Evolutionary conservation across 371 early-diverging fungal species (phyloP), one percentile per base, ranked within the genome.

Genomic region (Parasitella parasitica): DNA sequence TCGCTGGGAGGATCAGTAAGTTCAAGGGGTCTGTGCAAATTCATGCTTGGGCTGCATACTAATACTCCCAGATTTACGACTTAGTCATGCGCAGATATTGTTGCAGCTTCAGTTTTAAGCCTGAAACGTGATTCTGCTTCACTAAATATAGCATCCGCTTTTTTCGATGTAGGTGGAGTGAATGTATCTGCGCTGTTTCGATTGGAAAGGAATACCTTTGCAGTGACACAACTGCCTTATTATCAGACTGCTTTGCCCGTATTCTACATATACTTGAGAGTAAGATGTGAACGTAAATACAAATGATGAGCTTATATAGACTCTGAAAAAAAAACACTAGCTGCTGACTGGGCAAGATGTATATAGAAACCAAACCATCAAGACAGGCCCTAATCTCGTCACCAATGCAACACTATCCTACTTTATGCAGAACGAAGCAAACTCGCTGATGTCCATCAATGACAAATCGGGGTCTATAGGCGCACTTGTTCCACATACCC

Each of bases 191-290:
- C 28, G 9, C 34, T 75, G 16, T 71, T 82, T 61, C 63, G 70
- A 16, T 43, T 53, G 5, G 72, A 76, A 26, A 56, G 55, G 6
- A 64, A 77, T 27, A 76, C 71, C 0, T 62, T 70, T 6, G 72
- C 73, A 13, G 67, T 81, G 20, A 67, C 76, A 5, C 83, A 83
- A 41, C 36, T 81, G 3, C 81, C 81, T 1, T 83, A 83, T 28
- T 75, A 78, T 28, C 83, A 83, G 52, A 78, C 81, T 18, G 79
- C 72, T 0, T 36, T 83, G 11, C 80, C 83, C 2, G 75, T 83
- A 15, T 66, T 83, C 24, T 78, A 79, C 22, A 67, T 80, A 51
- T 83, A 77, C 39, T 66, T 83, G 3, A 72, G 70, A 53, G 75
- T 66, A 71, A 52, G 28, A 0, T 2, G 2, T 24, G 27, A 50